A percentile compares a stretch with the other conserved stretches of the same genome.
Evolutionary conservation across 192 early-diverging fungal genomes (phyloP).

Genomic region (Dissophora globulifera): DNA sequence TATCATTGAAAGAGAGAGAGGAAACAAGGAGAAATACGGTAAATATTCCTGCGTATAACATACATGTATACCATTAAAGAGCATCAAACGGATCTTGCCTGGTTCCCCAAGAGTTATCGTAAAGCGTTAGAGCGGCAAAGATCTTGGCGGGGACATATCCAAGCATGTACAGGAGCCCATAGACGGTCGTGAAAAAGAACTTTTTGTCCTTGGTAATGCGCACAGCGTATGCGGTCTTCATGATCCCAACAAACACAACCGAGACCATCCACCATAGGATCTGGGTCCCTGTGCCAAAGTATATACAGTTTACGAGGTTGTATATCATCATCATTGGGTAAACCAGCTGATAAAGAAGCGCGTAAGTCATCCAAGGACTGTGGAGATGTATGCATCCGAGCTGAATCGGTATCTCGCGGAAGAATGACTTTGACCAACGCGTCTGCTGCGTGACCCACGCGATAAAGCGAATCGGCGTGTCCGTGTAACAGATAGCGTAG

Average conservation of each 20-base stretch:
- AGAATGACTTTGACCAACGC: constrained; percentile 73
- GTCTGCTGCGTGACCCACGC: constrained; percentile 73
- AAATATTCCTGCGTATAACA: no score
- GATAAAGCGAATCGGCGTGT: constrained; percentile 65
- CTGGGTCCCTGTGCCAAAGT: constrained; percentile 42
- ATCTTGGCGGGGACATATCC: constrained; percentile 69
- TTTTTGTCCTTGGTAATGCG: constrained; percentile 47
- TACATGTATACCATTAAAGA: background rate
- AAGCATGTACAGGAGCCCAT: constrained; percentile 63
- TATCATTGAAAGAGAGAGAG: constrained; percentile 8
- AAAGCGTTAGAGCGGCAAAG: constrained; percentile 64
- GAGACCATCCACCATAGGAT: constrained; percentile 58
- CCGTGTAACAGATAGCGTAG: constrained; percentile 69
- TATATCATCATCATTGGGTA: constrained; percentile 72
- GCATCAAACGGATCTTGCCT: constrained; percentile 17
- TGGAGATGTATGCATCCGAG: constrained; percentile 62
- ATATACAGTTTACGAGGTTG: constrained; percentile 57
- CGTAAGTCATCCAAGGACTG: constrained; percentile 70
- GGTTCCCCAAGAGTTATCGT: constrained; percentile 71
- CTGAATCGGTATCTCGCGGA: constrained; percentile 65
- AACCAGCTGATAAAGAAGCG: constrained; percentile 66
- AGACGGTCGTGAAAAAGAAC: constrained; percentile 61
- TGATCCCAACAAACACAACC: constrained; percentile 52
- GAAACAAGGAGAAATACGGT: background rate
- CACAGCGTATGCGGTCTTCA: constrained; percentile 60